Evolutionary conservation across 2,329 filamentous ascomycete species (phyloP), one percentile per base, ranked within the genome.

Genomic region (Teratosphaeria zuluensis): DNA sequence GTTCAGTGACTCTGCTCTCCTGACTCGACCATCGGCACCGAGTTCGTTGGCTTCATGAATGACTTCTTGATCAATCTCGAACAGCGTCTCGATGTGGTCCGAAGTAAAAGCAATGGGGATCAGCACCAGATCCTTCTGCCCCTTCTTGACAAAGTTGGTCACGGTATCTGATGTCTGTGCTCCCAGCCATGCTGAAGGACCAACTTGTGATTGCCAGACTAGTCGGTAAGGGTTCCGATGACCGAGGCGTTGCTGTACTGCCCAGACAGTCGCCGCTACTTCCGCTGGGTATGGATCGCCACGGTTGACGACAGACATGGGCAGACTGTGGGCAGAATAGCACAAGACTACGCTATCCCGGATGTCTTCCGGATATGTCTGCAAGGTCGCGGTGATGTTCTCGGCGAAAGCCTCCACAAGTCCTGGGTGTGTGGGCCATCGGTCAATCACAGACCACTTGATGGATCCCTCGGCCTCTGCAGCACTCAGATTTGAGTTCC

Each of bases 51-150:
- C 90, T 74, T 95, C 92, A 59, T 90, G 88, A 69, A 99, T 97
- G 46, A 99, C 90, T 75, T 99, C 94, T 67, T 90, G 81, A 72
- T 99, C 94, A 56, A 99, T 78, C 74, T 99, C 94, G 72, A 87
- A 97, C 0, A 99, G 79, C 0, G 94, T 99, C 77, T 99, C 94
- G 65, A 99, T 99, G 72, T 99, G 94, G 69, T 99, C 94, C n/a
- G 90, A 95, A 0, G 94, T 99, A 72, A 99, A 99, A 5, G 94
- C 94, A 64, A 99, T 95, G 0, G 94, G 94, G 58, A 99, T 90
- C 6, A 99, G 80, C 1, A 96, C 80, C 57, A 99, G 80, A 70
- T 99, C 91, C 58, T 87, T 95, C 70, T 96, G 89, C 0, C 92
- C 94, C 74, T 94, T 91, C 70, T 88, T 84, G 64, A 97, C 85